phyloP scores from a whole-genome alignment of 2,329 filamentous ascomycete species.

The Penicillium brevicompactum region DNA sequence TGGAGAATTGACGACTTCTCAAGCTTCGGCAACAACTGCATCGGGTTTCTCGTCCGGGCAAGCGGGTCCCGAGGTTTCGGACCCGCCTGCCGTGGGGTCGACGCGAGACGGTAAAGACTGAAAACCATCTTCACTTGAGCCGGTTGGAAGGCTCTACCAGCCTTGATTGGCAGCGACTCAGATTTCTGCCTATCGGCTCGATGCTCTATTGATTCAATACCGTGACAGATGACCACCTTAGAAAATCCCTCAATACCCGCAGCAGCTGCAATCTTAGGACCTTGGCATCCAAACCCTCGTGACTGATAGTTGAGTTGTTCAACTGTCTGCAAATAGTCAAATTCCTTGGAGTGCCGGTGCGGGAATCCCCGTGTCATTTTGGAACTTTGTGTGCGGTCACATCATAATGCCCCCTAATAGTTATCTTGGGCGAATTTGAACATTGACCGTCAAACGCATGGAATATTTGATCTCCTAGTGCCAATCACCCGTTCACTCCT shows the following conservation, averaged over 20 bases:
- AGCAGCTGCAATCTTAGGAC: neutral
- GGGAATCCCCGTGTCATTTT: neutral
- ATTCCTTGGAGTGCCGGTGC: neutral
- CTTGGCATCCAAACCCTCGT: neutral
- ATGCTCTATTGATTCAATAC: neutral
- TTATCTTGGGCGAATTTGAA: neutral
- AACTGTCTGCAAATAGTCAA: neutral
- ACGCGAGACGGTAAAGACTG: slow-evolving; percentile 22
- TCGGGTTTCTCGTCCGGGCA: slow-evolving; percentile 16
- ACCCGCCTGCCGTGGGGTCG: slow-evolving; percentile 19
- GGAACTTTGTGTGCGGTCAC: neutral
- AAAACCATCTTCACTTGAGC: neutral
- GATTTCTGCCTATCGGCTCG: neutral
- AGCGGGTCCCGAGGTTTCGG: slow-evolving; percentile 20
- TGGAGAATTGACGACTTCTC: slow-evolving; percentile 16
- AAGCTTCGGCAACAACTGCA: slow-evolving; percentile 7
- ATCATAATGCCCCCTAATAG: neutral
- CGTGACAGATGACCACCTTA: neutral
- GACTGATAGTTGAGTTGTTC: neutral
- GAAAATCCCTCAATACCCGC: neutral
- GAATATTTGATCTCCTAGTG: neutral
- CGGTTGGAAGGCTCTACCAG: neutral
- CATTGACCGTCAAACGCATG: neutral
- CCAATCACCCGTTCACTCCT: neutral
- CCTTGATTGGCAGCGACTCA: slow-evolving; percentile 3